Evolutionary conservation across 495 filamentous ascomycete genomes (phyloP).

Genomic region (Hypomontagnella monticulosa): DNA sequence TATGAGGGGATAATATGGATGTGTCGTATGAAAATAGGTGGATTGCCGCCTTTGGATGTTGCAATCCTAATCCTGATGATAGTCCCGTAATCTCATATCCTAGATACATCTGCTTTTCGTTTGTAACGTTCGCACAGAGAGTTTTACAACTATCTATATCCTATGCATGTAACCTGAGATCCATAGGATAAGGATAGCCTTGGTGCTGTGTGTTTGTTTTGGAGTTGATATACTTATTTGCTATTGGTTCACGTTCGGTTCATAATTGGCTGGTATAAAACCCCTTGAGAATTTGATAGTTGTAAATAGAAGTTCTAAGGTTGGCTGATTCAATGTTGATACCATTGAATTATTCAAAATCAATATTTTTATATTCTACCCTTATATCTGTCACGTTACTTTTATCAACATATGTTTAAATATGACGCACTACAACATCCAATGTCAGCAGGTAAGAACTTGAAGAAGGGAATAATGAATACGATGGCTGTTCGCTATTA

Average conservation of each 20-base stretch:
- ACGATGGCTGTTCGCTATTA: not conserved
- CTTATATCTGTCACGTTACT: too few species aligned
- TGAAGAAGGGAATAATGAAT: not conserved
- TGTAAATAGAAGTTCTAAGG: too few species aligned
- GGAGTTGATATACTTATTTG: not conserved
- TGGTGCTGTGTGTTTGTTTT: constrained; percentile 1
- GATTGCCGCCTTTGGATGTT: constrained; percentile 22
- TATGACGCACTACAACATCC: too few species aligned
- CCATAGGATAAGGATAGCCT: not conserved
- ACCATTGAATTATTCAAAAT: too few species aligned
- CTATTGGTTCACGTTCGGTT: not conserved
- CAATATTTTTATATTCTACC: too few species aligned
- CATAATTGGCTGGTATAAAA: too few species aligned
- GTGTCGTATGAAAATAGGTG: not conserved
- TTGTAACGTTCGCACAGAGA: constrained; percentile 20
- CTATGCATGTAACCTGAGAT: constrained; percentile 21
- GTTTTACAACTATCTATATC: not conserved
- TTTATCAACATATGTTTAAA: too few species aligned
- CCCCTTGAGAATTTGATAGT: too few species aligned
- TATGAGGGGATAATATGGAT: not conserved
- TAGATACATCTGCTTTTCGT: constrained; percentile 26
- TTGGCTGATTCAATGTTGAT: too few species aligned
- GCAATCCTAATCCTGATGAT: constrained; percentile 23
- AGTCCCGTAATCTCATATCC: constrained; percentile 23
- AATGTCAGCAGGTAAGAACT: too few species aligned